Evolutionary conservation across 805 yeast species (phyloP).

Genomic region (Priceomyces medius): DNA sequence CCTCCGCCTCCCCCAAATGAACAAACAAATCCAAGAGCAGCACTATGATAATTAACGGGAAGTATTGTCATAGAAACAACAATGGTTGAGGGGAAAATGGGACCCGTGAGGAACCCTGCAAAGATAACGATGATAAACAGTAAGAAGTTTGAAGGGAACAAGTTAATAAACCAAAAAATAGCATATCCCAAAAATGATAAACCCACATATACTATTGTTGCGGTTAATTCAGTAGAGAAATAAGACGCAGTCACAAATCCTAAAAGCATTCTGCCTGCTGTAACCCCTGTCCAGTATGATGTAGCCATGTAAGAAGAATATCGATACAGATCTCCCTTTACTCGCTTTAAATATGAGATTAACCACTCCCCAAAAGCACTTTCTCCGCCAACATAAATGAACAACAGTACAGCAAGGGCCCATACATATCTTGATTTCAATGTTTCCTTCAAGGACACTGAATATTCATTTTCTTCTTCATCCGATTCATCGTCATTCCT

Average conservation of each 20-base stretch:
- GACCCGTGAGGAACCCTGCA: constrained; percentile 53
- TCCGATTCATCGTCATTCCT: constrained; percentile 9
- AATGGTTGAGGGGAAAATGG: constrained; percentile 65
- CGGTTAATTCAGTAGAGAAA: constrained; percentile 47
- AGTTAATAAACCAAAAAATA: constrained; percentile 24
- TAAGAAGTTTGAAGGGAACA: constrained; percentile 28
- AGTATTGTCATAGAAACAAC: constrained; percentile 60
- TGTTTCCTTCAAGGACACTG: constrained; percentile 29
- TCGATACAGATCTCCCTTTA: constrained; percentile 35
- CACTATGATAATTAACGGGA: constrained; percentile 58
- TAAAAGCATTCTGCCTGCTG: constrained; percentile 45
- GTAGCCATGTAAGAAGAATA: constrained; percentile 49
- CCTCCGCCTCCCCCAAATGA: constrained; percentile 84
- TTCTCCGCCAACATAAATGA: constrained; percentile 53
- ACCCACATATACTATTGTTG: constrained; percentile 40
- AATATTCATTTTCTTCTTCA: neutral
- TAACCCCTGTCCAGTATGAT: constrained; percentile 51
- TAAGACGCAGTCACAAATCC: constrained; percentile 54
- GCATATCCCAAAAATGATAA: constrained; percentile 29
- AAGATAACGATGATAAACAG: constrained; percentile 37
- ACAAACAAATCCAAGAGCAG: constrained; percentile 72
- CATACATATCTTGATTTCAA: constrained; percentile 37
- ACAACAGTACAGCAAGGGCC: constrained; percentile 41
- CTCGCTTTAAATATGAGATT: constrained; percentile 45
- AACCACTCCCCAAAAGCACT: constrained; percentile 55